These are phyloP conservation scores for Amanita exitialis DNA, from an alignment of 768 basidiomycete species.

Conservation along the genomic window DNA sequence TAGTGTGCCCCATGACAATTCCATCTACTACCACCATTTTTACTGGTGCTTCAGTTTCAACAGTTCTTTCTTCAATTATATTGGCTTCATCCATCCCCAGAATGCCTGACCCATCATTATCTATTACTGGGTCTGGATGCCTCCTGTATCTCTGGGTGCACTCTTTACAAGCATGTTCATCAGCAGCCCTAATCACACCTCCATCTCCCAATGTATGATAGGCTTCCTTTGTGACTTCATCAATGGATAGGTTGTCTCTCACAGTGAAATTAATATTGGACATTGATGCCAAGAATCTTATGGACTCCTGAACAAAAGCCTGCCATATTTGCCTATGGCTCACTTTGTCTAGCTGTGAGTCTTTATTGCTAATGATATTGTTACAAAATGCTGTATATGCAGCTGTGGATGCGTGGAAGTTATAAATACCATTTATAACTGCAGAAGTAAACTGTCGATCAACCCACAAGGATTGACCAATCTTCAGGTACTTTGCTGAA, in stretches of 20 bases:
- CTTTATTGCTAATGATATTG: not conserved
- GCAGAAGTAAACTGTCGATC: not conserved
- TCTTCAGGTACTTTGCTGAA: not conserved
- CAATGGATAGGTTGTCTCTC: conserved; percentile 4
- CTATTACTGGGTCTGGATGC: not conserved
- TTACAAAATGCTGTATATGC: not conserved
- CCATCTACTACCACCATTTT: no score
- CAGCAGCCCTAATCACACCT: conserved; percentile 8
- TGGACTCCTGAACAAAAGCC: conserved; percentile 15
- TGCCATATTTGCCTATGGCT: not conserved
- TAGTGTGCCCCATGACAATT: no score
- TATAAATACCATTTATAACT: not conserved
- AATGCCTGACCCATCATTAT: no score
- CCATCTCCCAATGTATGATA: conserved; percentile 6
- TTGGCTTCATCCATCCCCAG: no score
- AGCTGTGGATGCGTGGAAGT: not conserved
- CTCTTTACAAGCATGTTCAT: conserved; percentile 4
- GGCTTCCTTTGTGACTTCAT: conserved; percentile 11
- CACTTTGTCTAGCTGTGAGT: not conserved
- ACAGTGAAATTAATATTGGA: conserved; percentile 1
- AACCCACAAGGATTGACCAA: not conserved
- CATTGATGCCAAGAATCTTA: conserved; percentile 8
- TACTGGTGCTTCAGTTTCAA: no score
- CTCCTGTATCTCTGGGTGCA: not conserved
- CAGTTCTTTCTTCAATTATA: no score